Evolutionary conservation across 2,329 filamentous ascomycete genomes (phyloP).

Genomic region (Ophiognomonia clavigignenti-juglandacearum): DNA sequence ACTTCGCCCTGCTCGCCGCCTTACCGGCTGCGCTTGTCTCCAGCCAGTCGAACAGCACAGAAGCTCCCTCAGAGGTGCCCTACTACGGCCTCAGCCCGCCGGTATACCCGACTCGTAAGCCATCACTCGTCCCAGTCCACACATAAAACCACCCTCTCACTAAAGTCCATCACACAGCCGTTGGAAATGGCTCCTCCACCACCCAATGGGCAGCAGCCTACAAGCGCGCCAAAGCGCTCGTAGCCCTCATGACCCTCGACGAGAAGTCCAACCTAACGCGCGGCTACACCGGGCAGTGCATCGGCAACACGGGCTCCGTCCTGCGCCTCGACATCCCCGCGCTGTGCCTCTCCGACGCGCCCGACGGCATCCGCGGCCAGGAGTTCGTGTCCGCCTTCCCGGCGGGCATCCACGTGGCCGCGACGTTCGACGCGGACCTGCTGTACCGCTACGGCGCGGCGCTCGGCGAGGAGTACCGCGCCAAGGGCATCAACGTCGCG

Average conservation of each 20-base stretch:
- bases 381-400: slow-evolving; percentile 47
- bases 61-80: slow-evolving; percentile 23
- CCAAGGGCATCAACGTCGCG: slow-evolving; percentile 66
- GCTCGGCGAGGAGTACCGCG: slow-evolving; percentile 64
- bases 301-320: slow-evolving; percentile 25
- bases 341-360: slow-evolving; percentile 41
- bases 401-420: slow-evolving; percentile 63
- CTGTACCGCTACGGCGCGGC: slow-evolving; percentile 62
- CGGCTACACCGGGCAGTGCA: slow-evolving; percentile 27
- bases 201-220: slow-evolving; percentile 31
- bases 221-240: slow-evolving; percentile 27
- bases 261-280: slow-evolving; percentile 36
- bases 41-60: slow-evolving; percentile 9
- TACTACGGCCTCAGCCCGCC: slow-evolving; percentile 30
- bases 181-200: slow-evolving; percentile 24
- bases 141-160: not conserved
- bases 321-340: slow-evolving; percentile 35
- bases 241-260: slow-evolving; percentile 32
- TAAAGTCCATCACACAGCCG: slow-evolving; percentile 18
- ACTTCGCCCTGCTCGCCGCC: slow-evolving; percentile 1
- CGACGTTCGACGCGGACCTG: slow-evolving; percentile 64
- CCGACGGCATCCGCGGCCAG: slow-evolving; percentile 27
- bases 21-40: slow-evolving; percentile 7
- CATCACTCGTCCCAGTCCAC: not conserved
- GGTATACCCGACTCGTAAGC: slow-evolving; percentile 28